Base-by-base conservation (phyloP, 305 asterid species). In the Andrographis paniculata region DNA sequence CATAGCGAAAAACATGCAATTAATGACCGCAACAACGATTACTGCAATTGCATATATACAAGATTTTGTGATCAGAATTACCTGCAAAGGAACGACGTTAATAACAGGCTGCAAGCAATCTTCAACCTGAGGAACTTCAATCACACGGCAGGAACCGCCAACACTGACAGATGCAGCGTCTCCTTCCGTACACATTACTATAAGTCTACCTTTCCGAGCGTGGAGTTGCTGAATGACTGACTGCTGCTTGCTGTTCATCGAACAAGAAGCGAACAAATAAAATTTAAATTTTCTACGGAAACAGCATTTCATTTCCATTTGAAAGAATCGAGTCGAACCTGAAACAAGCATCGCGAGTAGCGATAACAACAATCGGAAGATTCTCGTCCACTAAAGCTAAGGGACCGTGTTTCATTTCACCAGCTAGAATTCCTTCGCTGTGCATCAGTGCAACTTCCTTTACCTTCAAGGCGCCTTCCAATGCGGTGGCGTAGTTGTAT, bases 381-480 rank as follows among this genome's bases (percentile, higher is more conserved):
- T 72, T 91, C 46, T 91, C 95, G 58, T 91, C 99, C 9, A 91
- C 99, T 67, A 91, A 67, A 65, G 96, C 99, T 71, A 91, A 71
- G 17, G 96, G 96, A 15, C 96, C 96, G 24, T 91, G 99, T 57
- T 91, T 91, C 99, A 91, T 91, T 70, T 87, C 99, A 48, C 99
- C 99, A 28, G 95, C 96, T 60, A 87, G 94, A 61, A 91, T 87
- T 56, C 99, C 99, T 74, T 87, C 96, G 56, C 96, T 91, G 67
- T 91, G 99, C 99, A 91, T 91, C 21, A 91, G 94, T 28, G 96
- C 76, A 43, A 91, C 99, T 79, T 91, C 99, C 71, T 91, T 87
- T 39, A 91, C 96, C 79, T 91, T 91, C 81, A 91, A 56, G 33
- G 99, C 99, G 21, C 99, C 99, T 75, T 91, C 99, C 64, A 91